Base-by-base conservation (phyloP, 495 filamentous ascomycete species). In the Rostrohypoxylon terebratum region DNA sequence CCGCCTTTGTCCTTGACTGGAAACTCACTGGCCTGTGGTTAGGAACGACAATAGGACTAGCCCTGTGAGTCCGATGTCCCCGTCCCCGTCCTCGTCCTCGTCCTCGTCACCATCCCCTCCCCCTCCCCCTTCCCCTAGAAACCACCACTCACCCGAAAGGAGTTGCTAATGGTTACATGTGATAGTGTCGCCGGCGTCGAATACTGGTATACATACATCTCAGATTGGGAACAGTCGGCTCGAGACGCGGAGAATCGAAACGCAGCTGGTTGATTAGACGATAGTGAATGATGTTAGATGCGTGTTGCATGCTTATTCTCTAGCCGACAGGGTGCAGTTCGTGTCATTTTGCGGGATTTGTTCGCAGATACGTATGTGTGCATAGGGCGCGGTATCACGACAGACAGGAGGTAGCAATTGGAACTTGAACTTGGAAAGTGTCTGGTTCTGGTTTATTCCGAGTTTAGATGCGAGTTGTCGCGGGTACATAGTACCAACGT, bases 11-110 rank as follows among this genome's bases (percentile, higher is more conserved):
- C 0, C 79, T 94, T 14, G 81, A 83, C 42, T 95, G 91, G 92
- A 87, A 88, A 25, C 82, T 97, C 47, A 80, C 86, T 36, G 92
- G 95, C 7, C 81, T 98, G 40, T 97, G 94, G 94, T 81, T 87
- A 25, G 93, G 93, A n/a, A 89, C 94, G 21, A 91, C 91, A 1
- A 69, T 93, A 70, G 92, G 90, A 1, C 80, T 94, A 2, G 77
- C 84, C 20, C 78, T 93, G 83, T 84, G 68, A 79, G 83, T 82
- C 57, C 53, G 23, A 1, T 16, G 59, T 20, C 28, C 48, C 51
- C 13, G 16, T 40, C 20, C 31, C n/a, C n/a, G n/a, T n/a, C n/a
- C n/a, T n/a, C n/a, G n/a, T n/a, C n/a, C n/a, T n/a, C n/a, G n/a
- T n/a, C n/a, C n/a, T n/a, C n/a, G n/a, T n/a, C n/a, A n/a, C n/a